Evolutionary conservation across 257 asterid genomes (phyloP), one percentile per base, ranked within the genome.

Genomic region (Scutellaria minor): DNA sequence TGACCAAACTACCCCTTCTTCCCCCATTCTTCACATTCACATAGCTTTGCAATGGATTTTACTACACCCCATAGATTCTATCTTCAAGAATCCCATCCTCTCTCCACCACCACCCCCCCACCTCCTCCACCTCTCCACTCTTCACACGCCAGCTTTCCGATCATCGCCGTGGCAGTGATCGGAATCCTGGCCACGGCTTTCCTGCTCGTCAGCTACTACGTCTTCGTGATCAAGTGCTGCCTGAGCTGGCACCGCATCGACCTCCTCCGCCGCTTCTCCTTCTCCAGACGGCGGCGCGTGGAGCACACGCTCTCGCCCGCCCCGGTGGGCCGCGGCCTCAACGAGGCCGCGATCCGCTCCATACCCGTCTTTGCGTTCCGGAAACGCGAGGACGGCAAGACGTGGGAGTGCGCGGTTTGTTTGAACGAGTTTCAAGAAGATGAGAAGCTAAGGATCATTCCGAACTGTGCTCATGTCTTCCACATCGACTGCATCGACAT

Each of bases 171-270:
- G 5, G 96, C 98, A 61, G 79, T 94, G 6, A 87, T 94, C 37
- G 98, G 98, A 15, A 94, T 94, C 2, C 9, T 89, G 0, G 93
- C 98, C 69, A 91, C 96, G 12, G 93, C 85, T 0, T 75, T 94
- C 79, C 80, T 94, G 71, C 90, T 94, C 3, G 91, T 94, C 14
- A 74, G 97, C 80, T 94, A 89, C 93, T 94, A 94, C 84, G 70
- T 94, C 3, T 91, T 94, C 68, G 96, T 88, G 48, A 94, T 91
- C 79, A 94, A 94, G 68, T 91, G 97, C 77, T 91, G 98, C 87
- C 69, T 91, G 24, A 91, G 64, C 80, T 89, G 97, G 96, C 95
- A 89, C 79, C 55, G 95, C 5, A 86, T 90, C 78, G 98, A 91
- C 47, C 80, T 94, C 0, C 56, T 89, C 0, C 18, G 85, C 41